Base-by-base conservation (phyloP, 2,329 filamentous ascomycete genomes). In the Furcasterigmium furcatum region DNA sequence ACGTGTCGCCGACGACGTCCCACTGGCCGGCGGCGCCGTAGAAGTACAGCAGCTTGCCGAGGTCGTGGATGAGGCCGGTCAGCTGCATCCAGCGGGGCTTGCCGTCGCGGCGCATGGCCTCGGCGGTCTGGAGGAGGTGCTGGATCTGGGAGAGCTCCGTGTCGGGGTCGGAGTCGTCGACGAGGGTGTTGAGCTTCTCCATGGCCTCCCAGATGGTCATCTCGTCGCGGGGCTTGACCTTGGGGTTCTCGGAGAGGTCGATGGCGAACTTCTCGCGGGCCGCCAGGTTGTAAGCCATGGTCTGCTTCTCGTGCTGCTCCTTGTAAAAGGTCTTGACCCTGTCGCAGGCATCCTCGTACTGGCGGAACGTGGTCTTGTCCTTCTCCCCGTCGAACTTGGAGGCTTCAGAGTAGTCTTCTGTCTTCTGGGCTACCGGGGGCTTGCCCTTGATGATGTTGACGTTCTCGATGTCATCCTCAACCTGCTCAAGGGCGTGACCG, bases 171-270 rank as follows among this genome's bases (percentile, higher is more conserved):
- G 85, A 91, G 68, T 95, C 88, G 69, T 96, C 91, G 64, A 95
- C 87, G 43, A 95, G 79, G 0, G 87, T 90, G 77, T 95, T 89
- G 60, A 95, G 84, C 68, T 90, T 91, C 78, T 95, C 88, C 70
- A 95, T 94, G 18, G 91, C 91, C 64, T 95, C 76, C 91, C 90
- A 95, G 63, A 95, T 77, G 51, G 84, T 86, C 87, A 95, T 89
- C 65, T 87, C 77, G 14, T 85, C 82, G 44, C 75, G 70, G 34
- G 58, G 59, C 16, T 87, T 81, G 2, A 79, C 79, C 50, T 83
- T 79, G 52, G 75, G 76, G 65, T 83, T 53, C 40, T 43, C 72
- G 71, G 90, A 88, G 45, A 77, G 71, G 55, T 86, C 47, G 41
- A 53, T 49, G 47, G 47, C 49, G 58, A 71, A 71, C 40, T 65